Conservation (phyloP, 768 basidiomycete species). For the Gloeopeniophorella convolvens region DNA sequence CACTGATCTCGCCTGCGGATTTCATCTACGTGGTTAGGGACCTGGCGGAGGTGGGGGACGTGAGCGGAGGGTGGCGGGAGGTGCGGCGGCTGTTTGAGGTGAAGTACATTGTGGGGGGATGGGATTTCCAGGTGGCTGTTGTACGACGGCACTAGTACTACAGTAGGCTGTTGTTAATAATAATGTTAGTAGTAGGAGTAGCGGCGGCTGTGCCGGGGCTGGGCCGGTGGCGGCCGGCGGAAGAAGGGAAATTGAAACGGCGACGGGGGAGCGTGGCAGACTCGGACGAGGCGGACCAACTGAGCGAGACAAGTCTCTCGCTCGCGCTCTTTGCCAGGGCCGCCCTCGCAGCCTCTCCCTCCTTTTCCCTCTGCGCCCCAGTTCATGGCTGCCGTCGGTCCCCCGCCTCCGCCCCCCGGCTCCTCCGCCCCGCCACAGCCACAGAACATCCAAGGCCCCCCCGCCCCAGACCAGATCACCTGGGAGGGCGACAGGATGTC, state of each 20-base stretch:
- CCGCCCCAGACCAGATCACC: slow-evolving; percentile 32
- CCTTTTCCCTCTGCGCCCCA: no score
- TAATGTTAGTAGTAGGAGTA: neutral
- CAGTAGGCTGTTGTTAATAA: neutral
- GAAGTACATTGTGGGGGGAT: slow-evolving; percentile 74
- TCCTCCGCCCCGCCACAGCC: slow-evolving; percentile 10
- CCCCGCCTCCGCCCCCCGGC: slow-evolving; percentile 7
- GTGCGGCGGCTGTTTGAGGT: slow-evolving; percentile 75
- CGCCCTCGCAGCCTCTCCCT: neutral
- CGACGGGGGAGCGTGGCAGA: slow-evolving; percentile 3
- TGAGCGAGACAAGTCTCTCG: neutral
- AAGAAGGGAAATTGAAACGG: slow-evolving; percentile 11
- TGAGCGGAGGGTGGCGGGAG: slow-evolving; percentile 70
- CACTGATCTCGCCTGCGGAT: slow-evolving; percentile 84
- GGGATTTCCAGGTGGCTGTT: slow-evolving; percentile 85
- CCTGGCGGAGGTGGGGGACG: slow-evolving; percentile 45
- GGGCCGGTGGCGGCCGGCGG: slow-evolving; percentile 1
- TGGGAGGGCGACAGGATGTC: slow-evolving; percentile 89
- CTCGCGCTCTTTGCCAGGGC: no score
- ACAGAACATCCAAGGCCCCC: slow-evolving; percentile 16
- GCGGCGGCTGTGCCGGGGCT: neutral
- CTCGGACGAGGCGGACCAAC: neutral
- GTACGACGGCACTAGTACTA: slow-evolving; percentile 57
- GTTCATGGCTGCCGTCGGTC: slow-evolving; percentile 17
- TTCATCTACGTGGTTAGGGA: slow-evolving; percentile 77